phyloP scores from a whole-genome alignment of 75 land plant genomes.

The Pinus albicaulis region DNA sequence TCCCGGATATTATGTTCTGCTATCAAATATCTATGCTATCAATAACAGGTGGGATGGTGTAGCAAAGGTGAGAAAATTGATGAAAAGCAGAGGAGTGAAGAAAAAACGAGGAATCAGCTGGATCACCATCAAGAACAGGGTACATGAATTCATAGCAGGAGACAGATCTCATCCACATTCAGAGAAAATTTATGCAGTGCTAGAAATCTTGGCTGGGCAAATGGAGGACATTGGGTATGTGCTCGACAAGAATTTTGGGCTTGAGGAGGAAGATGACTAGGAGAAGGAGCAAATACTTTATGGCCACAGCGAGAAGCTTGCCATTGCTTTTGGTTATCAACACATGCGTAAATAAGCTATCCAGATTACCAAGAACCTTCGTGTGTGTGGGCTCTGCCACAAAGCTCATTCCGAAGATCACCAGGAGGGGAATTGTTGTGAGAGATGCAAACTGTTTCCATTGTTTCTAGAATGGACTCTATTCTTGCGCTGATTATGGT shows the following conservation, averaged over 20 bases:
- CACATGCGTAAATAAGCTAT: background rate
- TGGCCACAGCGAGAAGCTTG: constrained; percentile 23
- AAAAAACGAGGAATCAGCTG: constrained; percentile 40
- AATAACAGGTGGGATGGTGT: constrained; percentile 35
- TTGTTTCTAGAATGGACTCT: constrained; percentile 15
- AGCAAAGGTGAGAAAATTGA: constrained; percentile 20
- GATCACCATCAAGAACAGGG: constrained; percentile 12
- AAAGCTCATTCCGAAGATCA: constrained; percentile 14
- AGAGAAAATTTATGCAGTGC: constrained; percentile 15
- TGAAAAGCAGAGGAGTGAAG: constrained; percentile 21
- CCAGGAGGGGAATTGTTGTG: constrained; percentile 12
- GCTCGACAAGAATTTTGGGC: constrained; percentile 14
- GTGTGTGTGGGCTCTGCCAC: constrained; percentile 18
- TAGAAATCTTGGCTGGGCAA: constrained; percentile 6
- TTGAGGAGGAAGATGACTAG: constrained; percentile 14
- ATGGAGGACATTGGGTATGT: constrained; percentile 20
- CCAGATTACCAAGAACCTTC: constrained; percentile 16
- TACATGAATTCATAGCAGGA: constrained; percentile 21
- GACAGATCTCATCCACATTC: constrained; percentile 22
- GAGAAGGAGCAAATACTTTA: constrained; percentile 9
- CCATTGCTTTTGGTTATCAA: constrained; percentile 20
- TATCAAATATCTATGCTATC: constrained; percentile 36
- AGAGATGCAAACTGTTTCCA: constrained; percentile 22
- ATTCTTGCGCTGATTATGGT: constrained; percentile 25
- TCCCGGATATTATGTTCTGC: constrained; percentile 20